Evolutionary conservation across 768 basidiomycete genomes (phyloP).

Genomic region (Trametes villosa): DNA sequence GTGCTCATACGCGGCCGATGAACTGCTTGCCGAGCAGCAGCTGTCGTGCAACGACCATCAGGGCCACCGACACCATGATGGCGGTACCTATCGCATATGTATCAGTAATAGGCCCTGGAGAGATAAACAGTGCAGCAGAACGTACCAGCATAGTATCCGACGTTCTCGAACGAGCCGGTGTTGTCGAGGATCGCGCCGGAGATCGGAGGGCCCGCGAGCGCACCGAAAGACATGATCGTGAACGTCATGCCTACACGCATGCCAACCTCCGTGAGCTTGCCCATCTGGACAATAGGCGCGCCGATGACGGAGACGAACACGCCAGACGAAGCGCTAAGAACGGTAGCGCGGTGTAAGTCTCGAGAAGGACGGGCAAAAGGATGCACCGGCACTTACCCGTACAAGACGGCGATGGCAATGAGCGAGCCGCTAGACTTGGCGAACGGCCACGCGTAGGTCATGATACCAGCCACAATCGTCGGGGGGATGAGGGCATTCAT

Average conservation of each 20-base stretch:
- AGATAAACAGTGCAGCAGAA: too few relatives aligned
- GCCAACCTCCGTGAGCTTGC: constrained; percentile 62
- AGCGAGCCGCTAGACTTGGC: constrained; percentile 47
- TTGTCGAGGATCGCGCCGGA: constrained; percentile 66
- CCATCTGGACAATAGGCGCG: constrained; percentile 63
- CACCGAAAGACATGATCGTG: constrained; percentile 62
- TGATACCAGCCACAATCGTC: constrained; percentile 53
- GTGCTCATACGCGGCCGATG: not conserved
- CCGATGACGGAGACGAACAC: constrained; percentile 59
- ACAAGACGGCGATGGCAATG: constrained; percentile 58
- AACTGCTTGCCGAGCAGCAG: not conserved
- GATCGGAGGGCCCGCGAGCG: constrained; percentile 72
- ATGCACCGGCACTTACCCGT: constrained; percentile 51
- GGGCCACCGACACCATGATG: not conserved
- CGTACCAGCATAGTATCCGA: constrained; percentile 59
- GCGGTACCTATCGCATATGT: not conserved
- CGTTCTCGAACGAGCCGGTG: constrained; percentile 55
- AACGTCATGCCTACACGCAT: constrained; percentile 66
- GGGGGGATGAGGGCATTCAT: constrained; percentile 72
- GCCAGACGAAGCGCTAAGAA: constrained; percentile 60
- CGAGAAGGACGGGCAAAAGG: not conserved
- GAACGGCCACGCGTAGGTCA: constrained; percentile 77
- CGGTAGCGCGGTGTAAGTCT: not conserved
- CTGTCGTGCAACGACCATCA: not conserved
- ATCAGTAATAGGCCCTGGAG: too few relatives aligned